Percentiles rank a stretch among this genome's conserved stretches.
These are phyloP conservation scores for Aspergillus clavatus DNA, from an alignment of 2,329 filamentous ascomycete genomes.

Conservation along the genomic window DNA sequence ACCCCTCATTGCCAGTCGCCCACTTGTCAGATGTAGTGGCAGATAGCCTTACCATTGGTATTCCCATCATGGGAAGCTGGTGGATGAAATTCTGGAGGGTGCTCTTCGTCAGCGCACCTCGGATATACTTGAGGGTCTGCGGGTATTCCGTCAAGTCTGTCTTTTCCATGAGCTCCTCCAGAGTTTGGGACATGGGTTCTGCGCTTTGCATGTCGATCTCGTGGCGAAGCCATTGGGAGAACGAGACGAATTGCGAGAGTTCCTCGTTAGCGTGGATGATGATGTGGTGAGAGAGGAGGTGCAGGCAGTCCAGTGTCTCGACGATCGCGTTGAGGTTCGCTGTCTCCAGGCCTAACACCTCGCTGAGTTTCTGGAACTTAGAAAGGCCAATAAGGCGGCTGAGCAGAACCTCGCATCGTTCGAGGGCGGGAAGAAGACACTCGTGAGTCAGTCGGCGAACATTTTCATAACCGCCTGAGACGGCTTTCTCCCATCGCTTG, in stretches of 20 bases:
- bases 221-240: conserved; percentile 77
- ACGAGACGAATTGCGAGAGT: conserved; percentile 68
- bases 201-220: conserved; percentile 74
- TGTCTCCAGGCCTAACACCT: conserved; percentile 62
- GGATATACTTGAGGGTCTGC: conserved; percentile 72
- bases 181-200: conserved; percentile 52
- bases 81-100: conserved; percentile 57
- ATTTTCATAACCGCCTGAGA: conserved; percentile 69
- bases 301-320: conserved; percentile 70
- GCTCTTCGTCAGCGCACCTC: conserved; percentile 62
- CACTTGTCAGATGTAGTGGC: conserved; percentile 44
- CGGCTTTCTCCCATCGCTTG: conserved; percentile 91
- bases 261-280: conserved; percentile 69
- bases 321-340: conserved; percentile 56
- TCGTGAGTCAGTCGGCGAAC: conserved; percentile 76
- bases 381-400: conserved; percentile 80
- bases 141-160: conserved; percentile 70
- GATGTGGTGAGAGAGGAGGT: conserved; percentile 68
- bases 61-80: conserved; percentile 33
- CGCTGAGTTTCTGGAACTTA: conserved; percentile 65
- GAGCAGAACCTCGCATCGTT: conserved; percentile 75
- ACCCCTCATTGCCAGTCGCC: conserved; percentile 34
- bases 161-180: conserved; percentile 70
- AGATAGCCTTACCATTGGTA: conserved; percentile 15
- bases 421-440: conserved; percentile 81